A percentile compares a stretch with the other conserved stretches of the same genome.
Conservation (phyloP, 164 flowering plant species). For the Vitis amurensis region DNA sequence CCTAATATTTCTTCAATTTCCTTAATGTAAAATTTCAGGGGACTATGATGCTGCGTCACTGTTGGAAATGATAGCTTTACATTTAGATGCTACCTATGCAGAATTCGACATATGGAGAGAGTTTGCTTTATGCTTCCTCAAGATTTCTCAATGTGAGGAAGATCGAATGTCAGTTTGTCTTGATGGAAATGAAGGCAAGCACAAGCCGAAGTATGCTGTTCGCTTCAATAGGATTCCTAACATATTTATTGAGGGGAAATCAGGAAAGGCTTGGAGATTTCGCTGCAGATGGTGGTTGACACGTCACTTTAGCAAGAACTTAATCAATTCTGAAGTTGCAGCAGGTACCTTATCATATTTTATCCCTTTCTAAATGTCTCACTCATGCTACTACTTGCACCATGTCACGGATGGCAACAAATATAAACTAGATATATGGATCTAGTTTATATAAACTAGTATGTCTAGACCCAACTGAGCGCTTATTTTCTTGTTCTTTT, state of each 20-base stretch:
- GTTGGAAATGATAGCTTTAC: slow-evolving; percentile 75
- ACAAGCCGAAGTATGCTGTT: slow-evolving; percentile 7
- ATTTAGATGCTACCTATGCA: slow-evolving; percentile 70
- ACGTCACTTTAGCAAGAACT: slow-evolving; percentile 58
- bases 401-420: no score
- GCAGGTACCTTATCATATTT: slow-evolving; percentile 38
- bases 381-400: neutral
- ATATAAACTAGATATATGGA: no score
- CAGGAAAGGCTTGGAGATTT: slow-evolving; percentile 50
- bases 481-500: no score
- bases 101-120: slow-evolving; percentile 51
- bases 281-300: slow-evolving; percentile 78
- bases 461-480: no score
- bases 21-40: slow-evolving; percentile 36
- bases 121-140: slow-evolving; percentile 62
- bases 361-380: neutral
- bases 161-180: slow-evolving; percentile 52
- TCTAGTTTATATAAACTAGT: no score
- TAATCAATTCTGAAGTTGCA: slow-evolving; percentile 43
- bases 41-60: slow-evolving; percentile 45
- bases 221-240: slow-evolving; percentile 25
- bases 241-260: slow-evolving; percentile 35
- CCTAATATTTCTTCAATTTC: neutral
- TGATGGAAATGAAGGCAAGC: slow-evolving; percentile 24
- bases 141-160: slow-evolving; percentile 50